These are phyloP conservation scores for Terfezia boudieri DNA, from an alignment of 495 filamentous ascomycete species.

Conservation along the genomic window DNA sequence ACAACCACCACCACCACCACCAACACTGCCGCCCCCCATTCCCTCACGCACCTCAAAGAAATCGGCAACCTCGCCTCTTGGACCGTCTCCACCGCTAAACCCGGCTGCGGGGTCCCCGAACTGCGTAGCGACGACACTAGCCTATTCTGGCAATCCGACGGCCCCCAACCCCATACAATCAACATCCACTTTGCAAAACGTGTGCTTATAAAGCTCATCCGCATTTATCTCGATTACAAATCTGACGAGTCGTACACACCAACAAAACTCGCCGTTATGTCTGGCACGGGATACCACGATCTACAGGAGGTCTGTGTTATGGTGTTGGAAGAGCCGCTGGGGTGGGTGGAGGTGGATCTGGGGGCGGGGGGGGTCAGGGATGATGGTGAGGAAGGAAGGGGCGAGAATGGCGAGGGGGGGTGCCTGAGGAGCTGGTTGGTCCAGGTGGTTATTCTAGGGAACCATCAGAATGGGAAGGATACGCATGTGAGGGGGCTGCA, in stretches of 20 bases:
- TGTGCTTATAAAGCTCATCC: slow-evolving; percentile 59
- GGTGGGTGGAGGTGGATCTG: slow-evolving; percentile 74
- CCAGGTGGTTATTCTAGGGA: slow-evolving; percentile 72
- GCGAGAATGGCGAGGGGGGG: slow-evolving; percentile 3
- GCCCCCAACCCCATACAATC: slow-evolving; percentile 82
- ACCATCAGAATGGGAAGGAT: slow-evolving; percentile 98
- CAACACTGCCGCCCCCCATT: background rate
- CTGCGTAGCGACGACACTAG: slow-evolving; percentile 56
- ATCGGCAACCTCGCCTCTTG: slow-evolving; percentile 89
- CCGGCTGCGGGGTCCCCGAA: slow-evolving; percentile 68
- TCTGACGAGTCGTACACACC: slow-evolving; percentile 94
- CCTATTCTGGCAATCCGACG: slow-evolving; percentile 94
- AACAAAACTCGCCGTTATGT: slow-evolving; percentile 64
- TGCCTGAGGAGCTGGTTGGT: slow-evolving; percentile 63
- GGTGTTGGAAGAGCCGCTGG: slow-evolving; percentile 54
- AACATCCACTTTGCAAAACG: slow-evolving; percentile 90
- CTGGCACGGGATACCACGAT: slow-evolving; percentile 72
- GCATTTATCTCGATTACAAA: slow-evolving; percentile 76
- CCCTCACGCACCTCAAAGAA: slow-evolving; percentile 39
- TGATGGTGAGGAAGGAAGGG: background rate
- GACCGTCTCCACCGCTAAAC: slow-evolving; percentile 78
- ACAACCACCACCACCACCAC: background rate
- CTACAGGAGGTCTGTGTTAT: slow-evolving; percentile 62
- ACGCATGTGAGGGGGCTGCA: slow-evolving; percentile 88
- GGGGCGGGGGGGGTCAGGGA: slow-evolving; percentile 32